Conservation (phyloP, 176 grass and related monocot genomes). For the Carex myosuroides region DNA sequence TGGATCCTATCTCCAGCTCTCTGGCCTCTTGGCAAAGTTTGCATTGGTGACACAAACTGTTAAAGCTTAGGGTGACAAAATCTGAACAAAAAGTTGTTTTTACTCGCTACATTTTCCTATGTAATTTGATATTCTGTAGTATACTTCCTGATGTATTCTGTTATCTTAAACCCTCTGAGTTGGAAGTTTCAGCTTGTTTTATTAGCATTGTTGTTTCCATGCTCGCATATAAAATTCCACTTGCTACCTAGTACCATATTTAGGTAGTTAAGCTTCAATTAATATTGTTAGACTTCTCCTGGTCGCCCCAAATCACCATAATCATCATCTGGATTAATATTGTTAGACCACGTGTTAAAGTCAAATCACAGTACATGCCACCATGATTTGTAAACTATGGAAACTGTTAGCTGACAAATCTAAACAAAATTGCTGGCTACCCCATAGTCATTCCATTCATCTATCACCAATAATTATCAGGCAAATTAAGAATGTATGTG, state of each 20-base stretch:
- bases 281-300: not conserved
- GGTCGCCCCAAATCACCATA: not conserved
- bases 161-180: not conserved
- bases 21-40: constrained; percentile 82
- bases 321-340: not conserved
- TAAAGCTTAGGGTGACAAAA: constrained; percentile 33
- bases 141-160: not conserved
- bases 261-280: not conserved
- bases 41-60: constrained; percentile 58
- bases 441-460: not conserved
- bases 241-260: not conserved
- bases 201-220: not conserved
- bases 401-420: not conserved
- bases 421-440: not conserved
- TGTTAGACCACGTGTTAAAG: not conserved
- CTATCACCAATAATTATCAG: not conserved
- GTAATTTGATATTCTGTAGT: not conserved
- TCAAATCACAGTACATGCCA: not conserved
- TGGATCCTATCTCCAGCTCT: constrained; percentile 86
- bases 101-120: not conserved
- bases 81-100: not conserved
- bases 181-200: not conserved
- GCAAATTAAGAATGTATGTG: not conserved
- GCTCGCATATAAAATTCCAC: not conserved
- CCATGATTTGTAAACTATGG: not conserved